Percentiles rank a stretch among this genome's conserved stretches.
Evolutionary conservation across 73 alveolate species (phyloP).

Genomic region (Uronychia setigera): DNA sequence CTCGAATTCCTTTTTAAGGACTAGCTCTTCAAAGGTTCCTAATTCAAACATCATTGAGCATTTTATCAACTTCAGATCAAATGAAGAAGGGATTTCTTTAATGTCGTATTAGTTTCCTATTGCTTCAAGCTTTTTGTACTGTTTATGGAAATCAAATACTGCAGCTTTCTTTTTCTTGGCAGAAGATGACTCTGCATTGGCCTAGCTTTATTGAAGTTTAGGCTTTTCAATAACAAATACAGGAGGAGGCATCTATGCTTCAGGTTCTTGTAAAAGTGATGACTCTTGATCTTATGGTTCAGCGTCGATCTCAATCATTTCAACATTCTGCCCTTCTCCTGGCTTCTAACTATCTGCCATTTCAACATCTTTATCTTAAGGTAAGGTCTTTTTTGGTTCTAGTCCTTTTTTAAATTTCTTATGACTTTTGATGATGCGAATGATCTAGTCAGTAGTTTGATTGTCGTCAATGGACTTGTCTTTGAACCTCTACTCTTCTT

Average conservation of each 20-base stretch:
- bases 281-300: not conserved
- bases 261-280: not conserved
- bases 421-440: not conserved
- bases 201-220: not conserved
- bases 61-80: not conserved
- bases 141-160: not conserved
- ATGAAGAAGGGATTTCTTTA: not conserved
- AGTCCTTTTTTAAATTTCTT: not conserved
- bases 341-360: not conserved
- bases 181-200: not conserved
- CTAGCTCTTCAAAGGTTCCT: not conserved
- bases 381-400: not conserved
- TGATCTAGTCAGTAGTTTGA: not conserved
- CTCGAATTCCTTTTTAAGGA: not conserved
- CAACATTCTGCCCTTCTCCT: conserved; percentile 1
- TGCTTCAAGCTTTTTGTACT: not conserved
- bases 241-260: not conserved
- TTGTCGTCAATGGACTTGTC: not conserved
- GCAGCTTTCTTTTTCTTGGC: not conserved
- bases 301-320: not conserved
- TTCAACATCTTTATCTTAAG: not conserved
- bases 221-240: not conserved
- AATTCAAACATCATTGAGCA: not conserved
- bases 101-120: not conserved
- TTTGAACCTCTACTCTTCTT: not conserved